Evolutionary conservation across 2,329 filamentous ascomycete species (phyloP).

Genomic region (Mollisia scopiformis): DNA sequence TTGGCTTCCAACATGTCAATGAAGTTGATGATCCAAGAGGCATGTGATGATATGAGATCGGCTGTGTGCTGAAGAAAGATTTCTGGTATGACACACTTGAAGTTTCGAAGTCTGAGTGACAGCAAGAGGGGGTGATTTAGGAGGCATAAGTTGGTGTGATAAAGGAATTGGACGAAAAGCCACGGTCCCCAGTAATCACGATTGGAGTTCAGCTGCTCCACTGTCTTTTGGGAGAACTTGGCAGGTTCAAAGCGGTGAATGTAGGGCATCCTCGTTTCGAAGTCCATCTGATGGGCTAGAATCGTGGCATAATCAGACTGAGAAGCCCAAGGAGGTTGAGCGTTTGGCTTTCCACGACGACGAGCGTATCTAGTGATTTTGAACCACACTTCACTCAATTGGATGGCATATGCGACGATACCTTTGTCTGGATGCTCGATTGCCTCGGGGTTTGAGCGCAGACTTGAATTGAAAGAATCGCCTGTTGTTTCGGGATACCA

Average conservation of each 20-base stretch:
- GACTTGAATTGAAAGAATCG: constrained; percentile 25
- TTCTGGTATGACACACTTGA: constrained; percentile 54
- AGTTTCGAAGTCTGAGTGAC: constrained; percentile 54
- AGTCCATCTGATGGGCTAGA: constrained; percentile 52
- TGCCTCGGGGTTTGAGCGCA: constrained; percentile 5
- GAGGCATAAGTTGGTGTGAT: constrained; percentile 54
- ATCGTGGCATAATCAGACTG: constrained; percentile 55
- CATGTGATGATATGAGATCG: constrained; percentile 53
- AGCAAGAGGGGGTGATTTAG: constrained; percentile 57
- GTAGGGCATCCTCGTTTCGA: constrained; percentile 53
- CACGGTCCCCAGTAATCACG: constrained; percentile 57
- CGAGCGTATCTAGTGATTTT: constrained; percentile 51
- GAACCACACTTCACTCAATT: constrained; percentile 50
- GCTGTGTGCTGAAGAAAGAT: constrained; percentile 57
- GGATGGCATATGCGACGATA: constrained; percentile 49
- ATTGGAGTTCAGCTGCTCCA: constrained; percentile 45
- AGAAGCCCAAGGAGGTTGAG: constrained; percentile 50
- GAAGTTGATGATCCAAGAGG: constrained; percentile 56
- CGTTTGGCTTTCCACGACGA: constrained; percentile 45
- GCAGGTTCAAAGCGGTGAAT: constrained; percentile 53
- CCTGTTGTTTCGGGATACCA: constrained; percentile 43
- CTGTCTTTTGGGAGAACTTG: constrained; percentile 46
- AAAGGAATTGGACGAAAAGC: constrained; percentile 54
- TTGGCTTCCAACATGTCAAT: constrained; percentile 50
- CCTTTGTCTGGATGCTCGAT: constrained; percentile 36